Evolutionary conservation across 768 basidiomycete genomes (phyloP), one percentile per base, ranked within the genome.

Genomic region (Panaeolus cyanescens): DNA sequence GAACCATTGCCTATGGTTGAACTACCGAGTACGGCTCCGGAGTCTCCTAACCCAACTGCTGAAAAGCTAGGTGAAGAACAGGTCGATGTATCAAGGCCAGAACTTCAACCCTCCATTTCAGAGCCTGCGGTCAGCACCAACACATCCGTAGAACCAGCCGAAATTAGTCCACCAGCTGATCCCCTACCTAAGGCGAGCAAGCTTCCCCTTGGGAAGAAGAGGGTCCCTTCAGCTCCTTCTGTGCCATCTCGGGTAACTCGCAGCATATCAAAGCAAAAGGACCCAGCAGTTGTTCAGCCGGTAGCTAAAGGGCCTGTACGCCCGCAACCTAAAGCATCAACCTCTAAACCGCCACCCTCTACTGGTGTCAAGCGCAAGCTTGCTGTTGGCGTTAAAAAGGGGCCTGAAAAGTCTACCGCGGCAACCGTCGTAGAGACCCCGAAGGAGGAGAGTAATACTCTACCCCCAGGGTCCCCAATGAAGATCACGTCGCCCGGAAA

Each of bases 381-480:
- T 22, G 63, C 63, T 57, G 64, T 45, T 40, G 42, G 37, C 13
- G 22, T 63, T 9, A 66, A 63, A 34, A 66, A 42, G 19, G 39
- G 12, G 17, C 8, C 5, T 13, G 45, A 3, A 28, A 28, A 62
- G 55, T 15, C 60, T 13, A 55, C 30, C 12, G 19, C 56, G 19
- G 10, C 56, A 37, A n/a, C 54, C 4, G 56, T 39, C 20, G 36
- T 54, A n/a, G 30, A 59, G 25, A 55, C 62, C 40, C 37, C 50
- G 3, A 32, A 25, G 56, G 42, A 36, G 34, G 68, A 72, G 36
- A 61, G 36, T n/a, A 13, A 4, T 13, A 8, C 40, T 10, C 37
- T 71, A 25, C 65, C 67, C 2, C 71, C 72, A 32, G 73, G 74
- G 45, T 77, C 77, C 17, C 72, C 75, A 9, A 75, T 75, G 71